These are phyloP conservation scores for Emergomyces orientalis DNA, from an alignment of 2,329 filamentous ascomycete species.

Conservation along the genomic window DNA sequence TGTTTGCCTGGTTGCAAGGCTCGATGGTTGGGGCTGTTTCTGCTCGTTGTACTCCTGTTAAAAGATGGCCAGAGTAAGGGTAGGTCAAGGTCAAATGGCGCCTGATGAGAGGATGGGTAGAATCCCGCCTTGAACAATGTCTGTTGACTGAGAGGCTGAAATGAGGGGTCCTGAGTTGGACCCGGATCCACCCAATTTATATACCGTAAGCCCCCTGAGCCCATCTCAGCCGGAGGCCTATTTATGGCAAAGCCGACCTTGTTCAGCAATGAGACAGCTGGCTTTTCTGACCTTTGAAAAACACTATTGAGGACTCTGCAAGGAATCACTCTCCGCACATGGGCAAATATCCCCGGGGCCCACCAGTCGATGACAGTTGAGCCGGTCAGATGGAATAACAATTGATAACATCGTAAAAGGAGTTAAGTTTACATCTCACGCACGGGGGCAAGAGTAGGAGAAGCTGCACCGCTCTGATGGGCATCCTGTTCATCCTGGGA, in stretches of 20 bases:
- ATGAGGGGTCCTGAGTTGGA: neutral
- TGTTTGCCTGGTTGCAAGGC: neutral
- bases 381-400: too few species aligned
- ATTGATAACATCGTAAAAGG: neutral
- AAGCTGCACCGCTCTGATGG: too few species aligned
- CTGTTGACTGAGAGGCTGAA: neutral
- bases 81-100: neutral
- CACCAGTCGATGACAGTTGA: neutral
- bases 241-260: neutral
- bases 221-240: neutral
- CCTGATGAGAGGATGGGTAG: neutral
- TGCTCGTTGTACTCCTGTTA: neutral
- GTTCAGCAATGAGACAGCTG: neutral
- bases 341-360: neutral
- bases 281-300: neutral
- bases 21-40: neutral
- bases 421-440: neutral
- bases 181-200: neutral
- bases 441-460: neutral
- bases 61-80: neutral
- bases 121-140: neutral
- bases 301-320: neutral
- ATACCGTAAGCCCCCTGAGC: neutral
- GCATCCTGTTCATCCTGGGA: too few species aligned
- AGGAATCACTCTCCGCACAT: neutral